Evolutionary conservation across 1,139 yeast species (phyloP), one percentile per base, ranked within the genome.

Genomic region (Lodderomyces elongisporus): DNA sequence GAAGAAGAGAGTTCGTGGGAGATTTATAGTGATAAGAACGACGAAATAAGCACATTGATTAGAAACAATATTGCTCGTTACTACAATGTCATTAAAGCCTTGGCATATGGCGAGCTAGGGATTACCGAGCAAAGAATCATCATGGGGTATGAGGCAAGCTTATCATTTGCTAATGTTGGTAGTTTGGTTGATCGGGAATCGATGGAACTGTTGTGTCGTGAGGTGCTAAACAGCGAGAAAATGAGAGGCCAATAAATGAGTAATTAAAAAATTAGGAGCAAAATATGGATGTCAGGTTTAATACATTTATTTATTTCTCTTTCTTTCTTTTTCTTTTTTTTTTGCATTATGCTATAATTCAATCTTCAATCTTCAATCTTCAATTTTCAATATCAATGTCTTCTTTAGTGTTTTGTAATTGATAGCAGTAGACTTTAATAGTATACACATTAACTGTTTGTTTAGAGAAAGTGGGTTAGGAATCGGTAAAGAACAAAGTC

Each of bases 1-100:
- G 97, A 93, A 53, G 96, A 91, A 52, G 95, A 88, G 51, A 83
- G 95, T 30, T 84, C 96, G 2, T 80, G 94, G 89, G 95, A 89
- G 51, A 91, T 93, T 34, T 93, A 93, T 59, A 82, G 94, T 35
- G 98, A 93, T 56, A 73, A 75, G 40, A 93, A 93, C 52, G 97
- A 89, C 43, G 52, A 61, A 17, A 81, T 93, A 14, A 61, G 84
- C 4, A 59, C 65, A 13, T 65, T 74, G 14, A 69, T 78, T 6
- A 72, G 93, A 45, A 77, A 74, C 41, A 82, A 88, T 16, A 89
- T 93, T 29, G 74, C 94, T 7, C 69, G 97, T 39, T 91, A 93
- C 55, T 75, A 81, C 34, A 88, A 88, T 56, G 89, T 93, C 42
- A 68, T 91, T 35, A 75, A 76, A 46, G 94, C 95, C 0, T 66